Conservation (phyloP, 2,329 filamentous ascomycete genomes). For the Arthroderma uncinatum region DNA sequence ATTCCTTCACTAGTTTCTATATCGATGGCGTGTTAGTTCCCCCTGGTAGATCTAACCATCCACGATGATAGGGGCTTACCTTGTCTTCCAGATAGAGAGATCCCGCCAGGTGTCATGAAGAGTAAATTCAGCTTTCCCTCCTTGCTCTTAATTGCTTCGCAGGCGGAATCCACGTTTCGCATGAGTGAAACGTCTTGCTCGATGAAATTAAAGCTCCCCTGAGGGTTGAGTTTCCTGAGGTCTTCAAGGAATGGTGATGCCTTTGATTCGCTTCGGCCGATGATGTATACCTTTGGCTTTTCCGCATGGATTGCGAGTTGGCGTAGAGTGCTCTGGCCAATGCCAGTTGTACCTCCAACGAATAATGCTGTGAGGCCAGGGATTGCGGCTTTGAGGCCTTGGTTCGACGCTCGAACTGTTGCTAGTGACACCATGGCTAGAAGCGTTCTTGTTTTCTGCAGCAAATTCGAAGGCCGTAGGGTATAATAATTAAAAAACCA, state of each 20-base stretch:
- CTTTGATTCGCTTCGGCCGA: constrained; percentile 34
- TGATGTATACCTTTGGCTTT: constrained; percentile 41
- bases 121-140: constrained; percentile 30
- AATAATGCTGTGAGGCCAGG: constrained; percentile 16
- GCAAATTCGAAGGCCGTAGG: no score
- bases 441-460: neutral
- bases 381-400: constrained; percentile 14
- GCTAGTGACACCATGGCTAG: constrained; percentile 16
- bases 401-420: constrained; percentile 16
- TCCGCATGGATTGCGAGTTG: constrained; percentile 34
- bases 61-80: constrained; percentile 36
- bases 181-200: constrained; percentile 29
- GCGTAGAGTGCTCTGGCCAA: constrained; percentile 40
- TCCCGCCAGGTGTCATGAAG: constrained; percentile 28
- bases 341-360: constrained; percentile 43
- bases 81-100: constrained; percentile 38
- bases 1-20: constrained; percentile 26
- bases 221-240: constrained; percentile 22
- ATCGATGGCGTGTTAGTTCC: neutral
- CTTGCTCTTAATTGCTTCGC: constrained; percentile 20
- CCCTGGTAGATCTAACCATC: constrained; percentile 28
- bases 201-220: constrained; percentile 20
- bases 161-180: constrained; percentile 25
- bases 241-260: constrained; percentile 36
- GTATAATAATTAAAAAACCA: neutral